Percentiles rank a stretch among this genome's conserved stretches.
Evolutionary conservation across 495 filamentous ascomycete species (phyloP).

Genomic region (Daldinia concentrica): DNA sequence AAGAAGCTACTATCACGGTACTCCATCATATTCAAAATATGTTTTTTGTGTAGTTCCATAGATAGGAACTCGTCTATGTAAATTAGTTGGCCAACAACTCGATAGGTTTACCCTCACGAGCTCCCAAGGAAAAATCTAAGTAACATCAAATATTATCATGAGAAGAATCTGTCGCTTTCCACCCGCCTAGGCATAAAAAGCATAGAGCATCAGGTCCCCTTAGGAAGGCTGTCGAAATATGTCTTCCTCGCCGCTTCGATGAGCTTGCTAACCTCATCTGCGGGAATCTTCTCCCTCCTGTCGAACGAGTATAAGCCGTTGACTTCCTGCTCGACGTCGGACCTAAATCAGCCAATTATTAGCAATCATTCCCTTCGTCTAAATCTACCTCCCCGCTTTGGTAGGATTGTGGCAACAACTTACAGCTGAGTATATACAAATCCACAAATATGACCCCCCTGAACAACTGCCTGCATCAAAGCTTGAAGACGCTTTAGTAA

Average conservation of each 20-base stretch:
- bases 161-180: too few species aligned
- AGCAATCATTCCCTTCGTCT: neutral
- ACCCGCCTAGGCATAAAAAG: neutral
- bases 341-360: slow-evolving; percentile 37
- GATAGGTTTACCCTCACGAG: too few species aligned
- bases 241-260: slow-evolving; percentile 43
- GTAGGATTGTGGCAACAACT: slow-evolving; percentile 10
- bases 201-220: neutral
- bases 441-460: slow-evolving; percentile 41
- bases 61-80: too few species aligned
- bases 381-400: neutral
- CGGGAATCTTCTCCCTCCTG: slow-evolving; percentile 57
- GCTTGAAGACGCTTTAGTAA: slow-evolving; percentile 44
- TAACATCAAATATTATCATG: too few species aligned
- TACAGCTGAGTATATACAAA: slow-evolving; percentile 51
- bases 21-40: too few species aligned
- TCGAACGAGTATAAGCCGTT: slow-evolving; percentile 72
- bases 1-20: too few species aligned
- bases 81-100: too few species aligned
- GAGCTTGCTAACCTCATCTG: slow-evolving; percentile 45
- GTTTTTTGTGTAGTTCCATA: too few species aligned
- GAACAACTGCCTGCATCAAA: slow-evolving; percentile 43
- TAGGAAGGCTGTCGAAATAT: slow-evolving; percentile 42
- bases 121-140: too few species aligned
- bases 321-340: slow-evolving; percentile 71